Evolutionary conservation across 2,329 filamentous ascomycete genomes (phyloP).

Genomic region (Botrytis squamosa): DNA sequence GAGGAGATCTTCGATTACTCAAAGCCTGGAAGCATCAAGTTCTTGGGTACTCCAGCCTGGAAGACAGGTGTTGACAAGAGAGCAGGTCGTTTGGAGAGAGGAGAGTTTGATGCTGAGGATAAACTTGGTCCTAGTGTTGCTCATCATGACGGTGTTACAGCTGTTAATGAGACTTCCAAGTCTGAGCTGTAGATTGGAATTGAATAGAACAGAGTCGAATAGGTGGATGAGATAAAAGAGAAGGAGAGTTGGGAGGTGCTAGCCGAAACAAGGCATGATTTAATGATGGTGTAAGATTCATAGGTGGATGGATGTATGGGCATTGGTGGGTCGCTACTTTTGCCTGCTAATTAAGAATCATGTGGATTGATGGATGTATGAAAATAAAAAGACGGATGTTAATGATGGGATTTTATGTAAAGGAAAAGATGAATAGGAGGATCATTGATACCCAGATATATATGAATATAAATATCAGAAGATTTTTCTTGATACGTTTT

Average conservation of each 20-base stretch:
- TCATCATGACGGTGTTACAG: conserved; percentile 8
- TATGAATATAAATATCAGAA: not conserved
- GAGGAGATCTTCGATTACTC: conserved; percentile 48
- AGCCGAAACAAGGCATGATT: not conserved
- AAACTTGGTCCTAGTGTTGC: conserved; percentile 27
- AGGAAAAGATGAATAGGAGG: not conserved
- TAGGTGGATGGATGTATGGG: not conserved
- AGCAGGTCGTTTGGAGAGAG: conserved; percentile 30
- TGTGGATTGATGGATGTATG: not conserved
- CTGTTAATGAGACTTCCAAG: conserved; percentile 17
- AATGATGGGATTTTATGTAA: not conserved
- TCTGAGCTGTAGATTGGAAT: not conserved
- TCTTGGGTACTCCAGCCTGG: conserved; percentile 36
- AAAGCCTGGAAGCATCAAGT: conserved; percentile 34
- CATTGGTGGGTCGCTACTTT: not conserved
- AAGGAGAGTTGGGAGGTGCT: not conserved
- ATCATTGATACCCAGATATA: conserved; percentile 11
- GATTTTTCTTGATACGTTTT: not conserved
- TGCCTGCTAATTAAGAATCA: not conserved
- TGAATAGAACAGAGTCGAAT: not conserved
- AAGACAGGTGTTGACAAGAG: conserved; percentile 35
- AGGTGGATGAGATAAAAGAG: not conserved
- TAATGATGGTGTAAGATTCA: conserved; percentile 7
- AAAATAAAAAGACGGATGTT: not conserved
- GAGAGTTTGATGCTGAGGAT: conserved; percentile 36